Evolutionary conservation across 2,329 filamentous ascomycete genomes (phyloP).

Genomic region (Alternaria consortialis): DNA sequence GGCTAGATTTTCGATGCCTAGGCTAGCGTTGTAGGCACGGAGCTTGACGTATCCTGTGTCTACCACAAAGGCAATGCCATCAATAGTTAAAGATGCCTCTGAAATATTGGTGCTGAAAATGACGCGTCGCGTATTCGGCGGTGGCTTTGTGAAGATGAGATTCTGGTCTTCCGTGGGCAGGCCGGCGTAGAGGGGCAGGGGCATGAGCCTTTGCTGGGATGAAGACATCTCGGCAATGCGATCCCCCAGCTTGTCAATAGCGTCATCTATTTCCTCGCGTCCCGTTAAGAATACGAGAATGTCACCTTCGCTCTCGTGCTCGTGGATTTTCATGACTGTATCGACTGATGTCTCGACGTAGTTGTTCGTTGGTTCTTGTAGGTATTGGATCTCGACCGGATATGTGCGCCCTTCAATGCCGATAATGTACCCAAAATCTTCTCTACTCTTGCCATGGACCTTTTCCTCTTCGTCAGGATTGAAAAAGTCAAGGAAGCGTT

Average conservation of each 20-base stretch:
- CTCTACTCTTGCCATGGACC: conserved; percentile 50
- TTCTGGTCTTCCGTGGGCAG: conserved; percentile 91
- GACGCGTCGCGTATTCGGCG: conserved; percentile 85
- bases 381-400: conserved; percentile 85
- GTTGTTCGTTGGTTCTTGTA: conserved; percentile 80
- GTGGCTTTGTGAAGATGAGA: conserved; percentile 87
- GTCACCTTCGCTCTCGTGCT: conserved; percentile 81
- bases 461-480: conserved; percentile 54
- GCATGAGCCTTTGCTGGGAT: conserved; percentile 67
- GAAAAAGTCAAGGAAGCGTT: conserved; percentile 86
- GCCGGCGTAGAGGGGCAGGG: conserved; percentile 87
- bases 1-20: conserved; percentile 87
- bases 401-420: conserved; percentile 88
- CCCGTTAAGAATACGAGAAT: conserved; percentile 92
- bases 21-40: conserved; percentile 81
- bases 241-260: conserved; percentile 81
- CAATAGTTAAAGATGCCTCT: conserved; percentile 92
- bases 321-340: conserved; percentile 88
- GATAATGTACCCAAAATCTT: conserved; percentile 71
- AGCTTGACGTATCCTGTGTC: conserved; percentile 93
- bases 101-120: conserved; percentile 96
- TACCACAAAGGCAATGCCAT: conserved; percentile 89
- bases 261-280: conserved; percentile 87
- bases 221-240: conserved; percentile 70
- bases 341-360: conserved; percentile 86